phyloP scores from a whole-genome alignment of 2,329 filamentous ascomycete species.

The Fusarium albosuccineum region DNA sequence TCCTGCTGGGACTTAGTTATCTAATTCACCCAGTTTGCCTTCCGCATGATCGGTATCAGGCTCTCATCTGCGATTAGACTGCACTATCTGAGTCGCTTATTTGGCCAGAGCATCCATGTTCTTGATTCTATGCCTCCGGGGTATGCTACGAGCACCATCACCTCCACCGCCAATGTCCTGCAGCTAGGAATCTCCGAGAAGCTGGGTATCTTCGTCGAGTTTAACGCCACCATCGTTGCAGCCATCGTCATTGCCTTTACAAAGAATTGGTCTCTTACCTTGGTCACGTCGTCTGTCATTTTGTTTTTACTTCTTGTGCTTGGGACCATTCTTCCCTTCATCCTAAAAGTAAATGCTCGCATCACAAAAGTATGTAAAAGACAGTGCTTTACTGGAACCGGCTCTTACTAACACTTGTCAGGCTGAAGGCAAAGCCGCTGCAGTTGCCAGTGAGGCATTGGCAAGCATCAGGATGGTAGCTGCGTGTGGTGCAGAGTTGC shows the following conservation, averaged over 20 bases:
- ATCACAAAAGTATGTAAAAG: constrained; percentile 54
- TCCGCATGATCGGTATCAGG: constrained; percentile 72
- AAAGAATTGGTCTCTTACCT: constrained; percentile 70
- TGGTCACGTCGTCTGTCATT: constrained; percentile 69
- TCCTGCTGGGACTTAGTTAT: background rate
- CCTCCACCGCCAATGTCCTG: constrained; percentile 72
- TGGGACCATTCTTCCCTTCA: constrained; percentile 64
- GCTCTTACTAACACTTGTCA: constrained; percentile 28
- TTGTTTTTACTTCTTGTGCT: constrained; percentile 67
- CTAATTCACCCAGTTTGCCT: constrained; percentile 61
- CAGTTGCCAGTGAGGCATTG: constrained; percentile 72
- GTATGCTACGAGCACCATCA: constrained; percentile 73
- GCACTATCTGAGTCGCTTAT: constrained; percentile 73
- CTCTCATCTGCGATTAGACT: constrained; percentile 72
- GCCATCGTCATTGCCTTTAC: constrained; percentile 68
- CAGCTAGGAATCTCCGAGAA: constrained; percentile 76
- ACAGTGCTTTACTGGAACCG: background rate
- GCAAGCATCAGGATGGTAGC: constrained; percentile 71
- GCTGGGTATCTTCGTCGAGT: constrained; percentile 70
- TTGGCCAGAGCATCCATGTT: constrained; percentile 75
- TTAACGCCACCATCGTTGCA: constrained; percentile 63
- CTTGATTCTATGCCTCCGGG: constrained; percentile 75
- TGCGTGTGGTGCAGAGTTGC: constrained; percentile 71
- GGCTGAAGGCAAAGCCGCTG: constrained; percentile 68
- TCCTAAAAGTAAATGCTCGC: constrained; percentile 64